Evolutionary conservation across 1,139 yeast genomes (phyloP).

Genomic region (Torulaspora globosa): DNA sequence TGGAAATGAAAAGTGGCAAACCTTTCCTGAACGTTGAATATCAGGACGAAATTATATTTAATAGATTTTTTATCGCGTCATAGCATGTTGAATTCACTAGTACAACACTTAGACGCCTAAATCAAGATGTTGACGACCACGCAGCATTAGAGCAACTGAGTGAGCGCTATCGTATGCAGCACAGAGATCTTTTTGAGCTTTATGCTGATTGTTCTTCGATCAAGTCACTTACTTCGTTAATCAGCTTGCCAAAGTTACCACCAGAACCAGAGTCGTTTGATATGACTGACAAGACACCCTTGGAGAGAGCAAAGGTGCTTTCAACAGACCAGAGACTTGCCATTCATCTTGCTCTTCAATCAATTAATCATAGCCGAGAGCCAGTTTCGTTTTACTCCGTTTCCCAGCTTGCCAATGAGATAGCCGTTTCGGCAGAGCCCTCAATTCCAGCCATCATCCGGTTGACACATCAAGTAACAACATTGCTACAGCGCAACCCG

Average conservation of each 20-base stretch:
- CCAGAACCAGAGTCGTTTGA: conserved; percentile 59
- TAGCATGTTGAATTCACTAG: too few species aligned
- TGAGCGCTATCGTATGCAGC: not conserved
- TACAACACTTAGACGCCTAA: too few species aligned
- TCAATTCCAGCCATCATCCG: conserved; percentile 14
- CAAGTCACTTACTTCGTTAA: conserved; percentile 75
- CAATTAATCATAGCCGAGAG: conserved; percentile 11
- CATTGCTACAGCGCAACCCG: conserved; percentile 19
- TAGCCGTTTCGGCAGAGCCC: conserved; percentile 9
- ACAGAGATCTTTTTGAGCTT: conserved; percentile 38
- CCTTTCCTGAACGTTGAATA: too few species aligned
- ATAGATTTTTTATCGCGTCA: too few species aligned
- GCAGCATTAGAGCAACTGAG: not conserved
- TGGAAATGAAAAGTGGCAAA: too few species aligned
- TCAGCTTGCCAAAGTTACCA: conserved; percentile 80
- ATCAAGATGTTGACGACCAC: not conserved
- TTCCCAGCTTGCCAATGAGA: conserved; percentile 12
- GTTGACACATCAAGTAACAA: conserved; percentile 17
- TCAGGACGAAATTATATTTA: too few species aligned
- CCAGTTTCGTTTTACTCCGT: conserved; percentile 12
- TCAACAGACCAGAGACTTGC: conserved; percentile 12
- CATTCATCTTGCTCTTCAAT: conserved; percentile 14
- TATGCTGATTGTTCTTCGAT: conserved; percentile 88
- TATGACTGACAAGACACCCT: not conserved
- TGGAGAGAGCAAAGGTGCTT: conserved; percentile 3